Base-by-base conservation (phyloP, 176 grass and related monocot genomes). In the Carex pumila region DNA sequence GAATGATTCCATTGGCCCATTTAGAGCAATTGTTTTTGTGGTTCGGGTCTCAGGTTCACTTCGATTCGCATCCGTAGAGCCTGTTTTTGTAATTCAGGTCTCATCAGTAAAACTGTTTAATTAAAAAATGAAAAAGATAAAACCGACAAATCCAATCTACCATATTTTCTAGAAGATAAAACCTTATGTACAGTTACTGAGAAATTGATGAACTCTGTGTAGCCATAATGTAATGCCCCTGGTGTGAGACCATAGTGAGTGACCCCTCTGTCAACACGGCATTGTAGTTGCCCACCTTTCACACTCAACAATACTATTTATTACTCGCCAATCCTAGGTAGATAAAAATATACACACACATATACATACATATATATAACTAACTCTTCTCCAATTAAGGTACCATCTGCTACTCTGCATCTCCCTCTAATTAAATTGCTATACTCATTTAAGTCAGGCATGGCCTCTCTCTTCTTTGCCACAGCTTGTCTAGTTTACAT, bases 201-300 rank as follows among this genome's bases (percentile, higher is more conserved):
- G 18, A 37, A 39, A 41, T 39, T 69, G 32, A 34, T 34, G 14
- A 39, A 41, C 52, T 25, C 19, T 53, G 10, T 74, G 71, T 74
- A 53, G 71, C 71, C 71, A 74, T 53, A 32, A 70, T 70, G 14
- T 43, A 22, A 53, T 55, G 47, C 6, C 72, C 72, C 49, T 71
- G 68, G 34, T 47, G 67, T 70, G 72, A 77, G 22, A 34, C 50
- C 73, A 34, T 9, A 9, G 73, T 54, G 22, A 7, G 2, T 31
- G 45, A 25, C n/a, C 47, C 47, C 47, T 77, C 50, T 77, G 73
- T 55, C 73, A 77, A 77, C 73, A 32, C 73, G 50, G 73, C 73
- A 77, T 77, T 77, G 50, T 15, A 56, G 21, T 56, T 77, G 49
- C 22, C 52, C 43, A 47, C 45, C 72, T 55, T 76, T 76, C 72